Evolutionary conservation across 2,329 filamentous ascomycete genomes (phyloP).

Genomic region (Capronia epimyces): DNA sequence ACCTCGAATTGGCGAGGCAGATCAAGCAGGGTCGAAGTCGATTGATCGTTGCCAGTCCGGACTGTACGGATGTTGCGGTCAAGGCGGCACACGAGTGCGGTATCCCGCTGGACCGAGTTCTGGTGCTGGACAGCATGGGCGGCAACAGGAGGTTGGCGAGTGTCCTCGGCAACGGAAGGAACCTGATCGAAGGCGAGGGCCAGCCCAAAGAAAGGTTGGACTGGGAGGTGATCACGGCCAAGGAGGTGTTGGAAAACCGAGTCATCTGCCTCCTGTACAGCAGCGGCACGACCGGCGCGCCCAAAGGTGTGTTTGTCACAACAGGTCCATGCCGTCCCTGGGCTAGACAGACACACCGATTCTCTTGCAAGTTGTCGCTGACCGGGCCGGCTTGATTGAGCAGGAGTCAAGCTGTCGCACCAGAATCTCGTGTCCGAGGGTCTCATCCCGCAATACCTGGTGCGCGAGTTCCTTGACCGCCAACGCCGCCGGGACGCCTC

Average conservation of each 20-base stretch:
- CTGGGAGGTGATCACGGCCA: conserved; percentile 54
- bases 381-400: not conserved
- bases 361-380: not conserved
- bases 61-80: conserved; percentile 46
- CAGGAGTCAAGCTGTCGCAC: conserved; percentile 40
- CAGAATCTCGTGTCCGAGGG: conserved; percentile 41
- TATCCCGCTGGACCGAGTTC: conserved; percentile 44
- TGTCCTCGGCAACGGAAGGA: conserved; percentile 10
- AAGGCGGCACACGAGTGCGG: conserved; percentile 48
- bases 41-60: conserved; percentile 46
- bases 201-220: conserved; percentile 35
- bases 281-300: conserved; percentile 33
- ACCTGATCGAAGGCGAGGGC: conserved; percentile 15
- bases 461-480: conserved; percentile 29
- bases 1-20: conserved; percentile 20
- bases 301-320: conserved; percentile 26
- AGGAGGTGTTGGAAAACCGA: conserved; percentile 42
- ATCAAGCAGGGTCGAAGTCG: conserved; percentile 21
- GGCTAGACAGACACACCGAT: no score
- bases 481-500: conserved; percentile 32
- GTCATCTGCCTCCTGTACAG: conserved; percentile 36
- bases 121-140: conserved; percentile 46
- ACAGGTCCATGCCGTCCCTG: no score
- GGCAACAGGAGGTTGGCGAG: conserved; percentile 33
- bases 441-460: conserved; percentile 29